Evolutionary conservation across 257 asterid genomes (phyloP), one percentile per base, ranked within the genome.

Genomic region (Cinchona pubescens): DNA sequence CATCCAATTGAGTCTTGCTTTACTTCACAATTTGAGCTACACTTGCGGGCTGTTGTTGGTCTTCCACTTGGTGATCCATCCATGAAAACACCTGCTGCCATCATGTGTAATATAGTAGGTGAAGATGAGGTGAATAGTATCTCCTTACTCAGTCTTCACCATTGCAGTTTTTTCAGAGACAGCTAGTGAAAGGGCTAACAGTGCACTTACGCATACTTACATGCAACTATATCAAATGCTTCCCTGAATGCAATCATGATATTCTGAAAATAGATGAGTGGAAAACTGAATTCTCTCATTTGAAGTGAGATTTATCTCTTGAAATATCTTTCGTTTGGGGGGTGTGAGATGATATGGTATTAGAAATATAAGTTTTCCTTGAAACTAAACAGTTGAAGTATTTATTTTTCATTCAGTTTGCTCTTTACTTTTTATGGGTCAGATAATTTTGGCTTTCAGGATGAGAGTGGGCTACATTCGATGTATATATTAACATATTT

Each of bases 21-120:
- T 67, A 90, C 99, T 65, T 95, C 99, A 45, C 99, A 95, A 78
- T 95, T 34, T 34, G 98, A 95, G 96, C 98, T 92, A 80, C 99
- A 92, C 73, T 87, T 92, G 80, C 88, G 97, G 72, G 97, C 99
- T 80, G 96, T 92, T 75, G 81, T 90, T 71, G 99, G 99, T 72
- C 96, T 92, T 79, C 98, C 98, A 18, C 97, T 95, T 25, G 98
- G 98, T 73, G 96, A 95, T 87, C 91, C 97, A 69, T 90, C 96
- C 48, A 91, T 95, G 96, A 92, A 87, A 77, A 79, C 85, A 67
- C 90, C 91, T 75, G 97, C 98, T 55, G 89, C 99, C 46, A 81
- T 91, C 81, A 91, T 95, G 98, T 95, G 92, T 80, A 95, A 92
- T 85, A 85, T 95, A 82, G 93, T 92, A 63, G 99, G 99, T 40